Percentiles rank a stretch among this genome's conserved stretches.
phyloP scores from a whole-genome alignment of 305 asterid genomes.

The Solanum hybrid region DNA sequence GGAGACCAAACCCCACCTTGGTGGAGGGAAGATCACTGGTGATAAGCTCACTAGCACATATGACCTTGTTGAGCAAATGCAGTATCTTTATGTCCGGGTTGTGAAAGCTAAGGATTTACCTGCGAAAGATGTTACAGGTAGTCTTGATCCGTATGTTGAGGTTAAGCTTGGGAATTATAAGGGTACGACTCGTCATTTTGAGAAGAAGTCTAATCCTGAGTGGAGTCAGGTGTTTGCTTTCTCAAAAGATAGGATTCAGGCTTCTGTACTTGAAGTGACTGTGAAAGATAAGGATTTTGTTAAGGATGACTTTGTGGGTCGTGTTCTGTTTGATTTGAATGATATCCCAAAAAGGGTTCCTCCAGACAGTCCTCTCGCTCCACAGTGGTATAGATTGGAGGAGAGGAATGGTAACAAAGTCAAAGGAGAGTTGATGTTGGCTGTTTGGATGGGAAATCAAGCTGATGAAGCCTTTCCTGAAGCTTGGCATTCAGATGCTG shows the following conservation, averaged over 20 bases:
- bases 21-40: slow-evolving; percentile 63
- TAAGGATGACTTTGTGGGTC: slow-evolving; percentile 58
- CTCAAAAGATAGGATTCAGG: slow-evolving; percentile 64
- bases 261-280: slow-evolving; percentile 49
- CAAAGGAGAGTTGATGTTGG: slow-evolving; percentile 63
- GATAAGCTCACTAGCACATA: slow-evolving; percentile 69
- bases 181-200: slow-evolving; percentile 71
- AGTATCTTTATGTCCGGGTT: slow-evolving; percentile 68
- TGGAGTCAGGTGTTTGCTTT: slow-evolving; percentile 71
- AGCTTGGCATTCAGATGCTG: slow-evolving; percentile 79
- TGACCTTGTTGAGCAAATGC: slow-evolving; percentile 80
- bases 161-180: slow-evolving; percentile 64
- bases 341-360: slow-evolving; percentile 72
- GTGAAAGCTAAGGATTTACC: slow-evolving; percentile 67
- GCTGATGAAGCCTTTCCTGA: slow-evolving; percentile 77
- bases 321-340: slow-evolving; percentile 47
- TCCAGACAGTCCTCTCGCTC: slow-evolving; percentile 70
- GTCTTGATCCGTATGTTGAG: slow-evolving; percentile 63
- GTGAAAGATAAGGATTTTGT: slow-evolving; percentile 59
- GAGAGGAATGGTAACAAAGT: slow-evolving; percentile 49
- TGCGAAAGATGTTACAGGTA: slow-evolving; percentile 51
- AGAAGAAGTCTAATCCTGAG: slow-evolving; percentile 63
- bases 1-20: slow-evolving; percentile 67
- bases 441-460: slow-evolving; percentile 79
- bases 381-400: slow-evolving; percentile 72